A percentile compares a stretch with the other conserved stretches of the same genome.
Conservation (phyloP, 495 filamentous ascomycete genomes). For the Aspergillus nanangensis region DNA sequence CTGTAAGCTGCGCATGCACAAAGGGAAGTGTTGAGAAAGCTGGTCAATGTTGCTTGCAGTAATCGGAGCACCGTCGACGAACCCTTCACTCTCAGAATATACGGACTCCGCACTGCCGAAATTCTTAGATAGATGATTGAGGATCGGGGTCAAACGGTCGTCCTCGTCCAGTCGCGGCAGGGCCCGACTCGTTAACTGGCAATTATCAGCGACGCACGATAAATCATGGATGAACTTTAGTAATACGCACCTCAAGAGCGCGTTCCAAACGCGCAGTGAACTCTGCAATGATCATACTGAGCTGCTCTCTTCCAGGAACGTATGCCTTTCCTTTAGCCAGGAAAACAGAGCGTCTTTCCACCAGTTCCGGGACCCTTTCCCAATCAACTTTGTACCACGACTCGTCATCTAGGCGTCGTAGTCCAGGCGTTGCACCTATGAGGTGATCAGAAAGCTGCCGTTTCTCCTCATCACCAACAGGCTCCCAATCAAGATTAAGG, state of each 20-base stretch:
- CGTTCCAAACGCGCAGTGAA: slow-evolving; percentile 74
- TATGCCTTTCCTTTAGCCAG: slow-evolving; percentile 82
- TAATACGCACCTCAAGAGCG: slow-evolving; percentile 64
- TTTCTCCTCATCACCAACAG: slow-evolving; percentile 72
- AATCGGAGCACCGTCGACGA: slow-evolving; percentile 63
- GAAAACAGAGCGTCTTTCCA: slow-evolving; percentile 74
- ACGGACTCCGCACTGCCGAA: slow-evolving; percentile 85
- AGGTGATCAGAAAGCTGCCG: slow-evolving; percentile 49
- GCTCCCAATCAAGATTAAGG: slow-evolving; percentile 77
- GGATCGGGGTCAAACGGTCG: slow-evolving; percentile 88
- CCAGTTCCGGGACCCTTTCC: slow-evolving; percentile 84
- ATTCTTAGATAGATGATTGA: slow-evolving; percentile 86
- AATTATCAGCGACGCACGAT: slow-evolving; percentile 13
- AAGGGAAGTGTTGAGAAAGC: slow-evolving; percentile 83
- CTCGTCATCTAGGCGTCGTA: slow-evolving; percentile 66
- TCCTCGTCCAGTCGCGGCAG: slow-evolving; percentile 94
- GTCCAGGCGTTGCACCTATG: slow-evolving; percentile 43
- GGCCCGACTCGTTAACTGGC: slow-evolving; percentile 76
- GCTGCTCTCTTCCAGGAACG: slow-evolving; percentile 80
- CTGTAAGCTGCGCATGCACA: slow-evolving; percentile 93
- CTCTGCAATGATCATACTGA: slow-evolving; percentile 82
- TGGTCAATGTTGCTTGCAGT: slow-evolving; percentile 74
- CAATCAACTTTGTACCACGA: slow-evolving; percentile 94
- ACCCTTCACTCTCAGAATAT: slow-evolving; percentile 57
- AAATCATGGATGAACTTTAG: neutral